Evolutionary conservation across 2,329 filamentous ascomycete species (phyloP).

Genomic region (Penicillium nordicum): DNA sequence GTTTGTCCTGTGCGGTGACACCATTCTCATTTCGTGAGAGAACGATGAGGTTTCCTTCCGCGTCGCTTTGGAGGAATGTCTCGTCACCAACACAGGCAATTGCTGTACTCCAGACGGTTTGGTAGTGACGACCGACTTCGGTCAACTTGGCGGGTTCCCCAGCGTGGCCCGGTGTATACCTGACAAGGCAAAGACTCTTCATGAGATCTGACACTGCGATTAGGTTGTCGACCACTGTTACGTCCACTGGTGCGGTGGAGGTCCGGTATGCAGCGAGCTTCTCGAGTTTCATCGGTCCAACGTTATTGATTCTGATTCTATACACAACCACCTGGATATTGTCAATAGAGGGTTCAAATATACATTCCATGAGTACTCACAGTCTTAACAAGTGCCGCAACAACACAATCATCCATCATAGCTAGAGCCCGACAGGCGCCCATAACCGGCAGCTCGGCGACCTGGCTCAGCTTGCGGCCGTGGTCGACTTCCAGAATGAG

Average conservation of each 20-base stretch:
- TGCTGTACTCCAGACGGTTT: constrained; percentile 78
- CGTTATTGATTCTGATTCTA: constrained; percentile 42
- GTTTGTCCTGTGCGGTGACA: constrained; percentile 69
- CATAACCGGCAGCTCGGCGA: constrained; percentile 67
- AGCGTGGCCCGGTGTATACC: constrained; percentile 60
- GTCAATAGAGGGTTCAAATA: constrained; percentile 15
- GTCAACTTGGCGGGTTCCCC: constrained; percentile 61
- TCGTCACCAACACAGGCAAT: constrained; percentile 69
- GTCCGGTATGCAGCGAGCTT: constrained; percentile 76
- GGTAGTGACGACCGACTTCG: constrained; percentile 76
- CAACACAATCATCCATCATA: constrained; percentile 71
- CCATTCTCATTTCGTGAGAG: constrained; percentile 70
- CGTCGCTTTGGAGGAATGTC: constrained; percentile 78
- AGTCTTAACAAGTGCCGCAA: constrained; percentile 86
- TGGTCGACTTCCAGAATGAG: constrained; percentile 74
- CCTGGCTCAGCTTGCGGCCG: constrained; percentile 67
- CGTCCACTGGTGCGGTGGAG: constrained; percentile 76
- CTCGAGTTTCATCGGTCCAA: constrained; percentile 51
- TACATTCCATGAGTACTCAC: constrained; percentile 45
- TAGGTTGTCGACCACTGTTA: constrained; percentile 68
- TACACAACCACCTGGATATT: constrained; percentile 56
- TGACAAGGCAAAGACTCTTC: constrained; percentile 80
- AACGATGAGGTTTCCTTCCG: constrained; percentile 81
- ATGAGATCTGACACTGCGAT: constrained; percentile 90
- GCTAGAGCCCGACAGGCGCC: constrained; percentile 78